These are phyloP conservation scores for Aspergillus sp. DNA, from an alignment of 2,329 filamentous ascomycete species.

Conservation along the genomic window DNA sequence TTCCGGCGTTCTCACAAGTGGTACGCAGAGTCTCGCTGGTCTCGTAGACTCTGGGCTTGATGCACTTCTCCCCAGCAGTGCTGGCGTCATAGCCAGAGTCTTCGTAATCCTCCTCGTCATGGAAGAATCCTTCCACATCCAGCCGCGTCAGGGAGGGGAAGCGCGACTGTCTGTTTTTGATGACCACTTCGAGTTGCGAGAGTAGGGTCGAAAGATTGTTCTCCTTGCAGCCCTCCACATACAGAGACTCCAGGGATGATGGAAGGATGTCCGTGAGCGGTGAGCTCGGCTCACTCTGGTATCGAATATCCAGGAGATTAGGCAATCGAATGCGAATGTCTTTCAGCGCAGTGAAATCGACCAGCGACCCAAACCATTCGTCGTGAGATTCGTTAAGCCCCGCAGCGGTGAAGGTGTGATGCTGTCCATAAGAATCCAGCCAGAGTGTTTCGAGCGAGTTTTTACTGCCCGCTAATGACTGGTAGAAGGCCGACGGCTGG, in stretches of 20 bases:
- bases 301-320: constrained; percentile 23
- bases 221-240: constrained; percentile 22
- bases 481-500: constrained; percentile 16
- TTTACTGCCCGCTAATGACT: constrained; percentile 16
- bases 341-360: constrained; percentile 17
- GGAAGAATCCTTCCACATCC: constrained; percentile 21
- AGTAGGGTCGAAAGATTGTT: constrained; percentile 16
- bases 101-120: constrained; percentile 15
- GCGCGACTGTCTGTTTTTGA: constrained; percentile 11
- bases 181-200: constrained; percentile 13
- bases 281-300: constrained; percentile 14
- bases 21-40: constrained; percentile 13
- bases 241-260: constrained; percentile 14
- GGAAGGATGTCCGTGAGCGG: constrained; percentile 17
- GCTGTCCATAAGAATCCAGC: constrained; percentile 19
- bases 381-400: constrained; percentile 21
- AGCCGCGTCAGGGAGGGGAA: constrained; percentile 12
- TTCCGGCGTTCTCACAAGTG: constrained; percentile 12
- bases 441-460: constrained; percentile 17
- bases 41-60: constrained; percentile 17
- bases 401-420: constrained; percentile 19
- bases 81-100: constrained; percentile 8
- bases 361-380: constrained; percentile 21
- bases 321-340: constrained; percentile 22
- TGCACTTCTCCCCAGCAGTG: constrained; percentile 5